Base-by-base conservation (phyloP, 768 basidiomycete species). In the Boletus edulis region DNA sequence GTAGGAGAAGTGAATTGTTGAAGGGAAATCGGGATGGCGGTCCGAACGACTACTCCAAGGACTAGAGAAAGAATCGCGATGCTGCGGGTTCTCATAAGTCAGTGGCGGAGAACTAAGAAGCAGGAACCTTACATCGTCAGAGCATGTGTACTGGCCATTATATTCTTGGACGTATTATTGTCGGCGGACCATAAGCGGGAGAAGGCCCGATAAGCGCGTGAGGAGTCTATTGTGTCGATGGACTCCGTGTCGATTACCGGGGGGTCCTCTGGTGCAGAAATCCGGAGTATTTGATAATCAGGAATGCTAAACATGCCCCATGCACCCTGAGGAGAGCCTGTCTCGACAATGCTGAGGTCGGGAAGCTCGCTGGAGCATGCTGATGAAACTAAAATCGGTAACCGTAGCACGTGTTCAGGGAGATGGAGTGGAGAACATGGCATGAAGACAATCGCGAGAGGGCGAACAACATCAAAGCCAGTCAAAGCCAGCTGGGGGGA, bases 41-140 rank as follows among this genome's bases (percentile, higher is more conserved):
- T 55, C 20, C 69, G 67, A 38, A 71, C 62, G 9, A 84, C 73
- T 41, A 82, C 34, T 69, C 85, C 76, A 29, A 88, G 73, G n/a
- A 89, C 76, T 38, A 90, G 74, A 38, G 86, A 86, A 59, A 90
- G 71, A 46, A 90, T 67, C 1, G 87, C 85, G 56, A 90, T 78
- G 46, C 88, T 90, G 58, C n/a, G 44, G 29, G 56, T 41, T 48
- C 24, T 27, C 29, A 49, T 65, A 22, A 64, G 64, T 48, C 13
- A 52, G 29, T 40, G 17, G 38, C 52, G 34, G 42, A 57, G 3
- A 55, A 60, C 39, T 59, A 45, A 24, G 18, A 50, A 43, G 50
- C 29, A 53, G 10, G 40, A 51, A 50, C 40, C 84, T n/a, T 75
- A 89, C 88, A 90, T 72, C 20, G 85, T 87, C 46, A 85, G 74